These are phyloP conservation scores for Cryptococcus sp. DNA, from an alignment of 1,284 basidiomycete species.

Conservation along the genomic window DNA sequence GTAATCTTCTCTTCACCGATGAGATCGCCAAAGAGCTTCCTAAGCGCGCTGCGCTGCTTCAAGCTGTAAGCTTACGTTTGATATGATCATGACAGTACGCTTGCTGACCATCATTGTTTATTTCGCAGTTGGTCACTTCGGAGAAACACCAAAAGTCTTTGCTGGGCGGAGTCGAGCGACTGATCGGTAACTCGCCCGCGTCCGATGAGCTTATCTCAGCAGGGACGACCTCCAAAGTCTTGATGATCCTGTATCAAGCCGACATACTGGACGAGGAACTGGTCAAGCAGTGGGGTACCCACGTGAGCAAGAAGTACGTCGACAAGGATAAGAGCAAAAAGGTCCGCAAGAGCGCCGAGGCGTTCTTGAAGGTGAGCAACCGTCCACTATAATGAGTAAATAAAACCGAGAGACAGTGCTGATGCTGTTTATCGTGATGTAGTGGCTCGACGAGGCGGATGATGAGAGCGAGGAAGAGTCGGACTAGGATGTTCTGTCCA, in stretches of 20 bases:
- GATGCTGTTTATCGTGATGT: too few relatives aligned
- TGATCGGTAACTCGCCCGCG: constrained; percentile 70
- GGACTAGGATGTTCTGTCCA: constrained; percentile 12
- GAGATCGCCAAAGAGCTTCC: constrained; percentile 73
- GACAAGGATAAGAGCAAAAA: constrained; percentile 94
- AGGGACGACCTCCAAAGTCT: constrained; percentile 65
- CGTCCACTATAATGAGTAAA: neutral
- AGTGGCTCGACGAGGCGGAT: constrained; percentile 51
- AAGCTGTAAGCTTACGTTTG: constrained; percentile 65
- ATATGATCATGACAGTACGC: constrained; percentile 3
- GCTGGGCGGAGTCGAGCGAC: constrained; percentile 83
- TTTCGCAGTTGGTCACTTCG: constrained; percentile 55
- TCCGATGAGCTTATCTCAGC: constrained; percentile 40
- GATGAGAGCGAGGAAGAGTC: constrained; percentile 43
- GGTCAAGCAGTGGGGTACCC: constrained; percentile 89
- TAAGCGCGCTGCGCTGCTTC: constrained; percentile 73
- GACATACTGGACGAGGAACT: constrained; percentile 93
- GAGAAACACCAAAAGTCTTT: constrained; percentile 97
- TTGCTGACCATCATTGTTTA: neutral
- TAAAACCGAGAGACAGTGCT: constrained; percentile 2
- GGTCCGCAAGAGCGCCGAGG: constrained; percentile 91
- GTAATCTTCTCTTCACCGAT: constrained; percentile 79
- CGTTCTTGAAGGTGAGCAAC: constrained; percentile 73
- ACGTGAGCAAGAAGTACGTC: constrained; percentile 97
- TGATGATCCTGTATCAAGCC: constrained; percentile 92